Percentiles rank a stretch among this genome's conserved stretches.
Evolutionary conservation across 805 yeast genomes (phyloP).

Genomic region (Tetrapisispora pingtungensis): DNA sequence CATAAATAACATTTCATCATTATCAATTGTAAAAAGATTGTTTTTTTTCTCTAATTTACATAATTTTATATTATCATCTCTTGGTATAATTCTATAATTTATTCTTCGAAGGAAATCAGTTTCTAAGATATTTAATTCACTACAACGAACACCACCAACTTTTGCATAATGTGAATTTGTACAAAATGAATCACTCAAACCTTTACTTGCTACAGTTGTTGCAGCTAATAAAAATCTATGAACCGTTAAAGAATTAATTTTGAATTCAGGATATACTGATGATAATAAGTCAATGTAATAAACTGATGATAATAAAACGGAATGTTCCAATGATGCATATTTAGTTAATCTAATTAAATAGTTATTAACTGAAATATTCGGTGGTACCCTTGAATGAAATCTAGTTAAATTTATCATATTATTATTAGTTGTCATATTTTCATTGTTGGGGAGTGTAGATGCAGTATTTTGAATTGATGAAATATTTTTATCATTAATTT

Average conservation of each 20-base stretch:
- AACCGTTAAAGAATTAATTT: conserved; percentile 82
- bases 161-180: conserved; percentile 90
- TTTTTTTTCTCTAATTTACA: conserved; percentile 27
- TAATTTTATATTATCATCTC: conserved; percentile 33
- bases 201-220: conserved; percentile 82
- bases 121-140: conserved; percentile 78
- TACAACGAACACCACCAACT: conserved; percentile 84
- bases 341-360: conserved; percentile 69
- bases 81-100: conserved; percentile 65
- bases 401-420: conserved; percentile 47
- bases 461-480: conserved; percentile 9
- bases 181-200: conserved; percentile 87
- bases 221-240: conserved; percentile 87
- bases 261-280: conserved; percentile 66
- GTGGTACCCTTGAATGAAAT: conserved; percentile 90
- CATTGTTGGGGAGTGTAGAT: not conserved
- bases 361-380: conserved; percentile 69
- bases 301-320: conserved; percentile 71
- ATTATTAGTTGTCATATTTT: not conserved
- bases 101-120: conserved; percentile 77
- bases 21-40: conserved; percentile 11
- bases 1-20: not conserved
- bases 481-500: conserved; percentile 51
- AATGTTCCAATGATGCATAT: conserved; percentile 77
- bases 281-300: conserved; percentile 84